Conservation (phyloP, 257 asterid genomes). For the Nicotiana noctiflora region DNA sequence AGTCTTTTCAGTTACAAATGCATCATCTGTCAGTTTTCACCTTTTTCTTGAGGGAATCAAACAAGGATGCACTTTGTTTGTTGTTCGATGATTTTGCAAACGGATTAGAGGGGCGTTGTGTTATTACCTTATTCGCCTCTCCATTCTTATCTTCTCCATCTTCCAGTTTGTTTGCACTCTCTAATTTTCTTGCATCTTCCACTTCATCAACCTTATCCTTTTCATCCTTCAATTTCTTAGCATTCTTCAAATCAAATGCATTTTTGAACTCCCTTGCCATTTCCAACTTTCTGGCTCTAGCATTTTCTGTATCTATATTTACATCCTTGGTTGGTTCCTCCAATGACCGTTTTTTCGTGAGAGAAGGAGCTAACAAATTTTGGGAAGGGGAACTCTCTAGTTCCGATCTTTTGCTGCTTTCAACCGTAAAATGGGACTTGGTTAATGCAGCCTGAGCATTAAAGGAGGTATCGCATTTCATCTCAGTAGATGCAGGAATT, state of each 20-base stretch:
- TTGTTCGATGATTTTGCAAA: slow-evolving; percentile 61
- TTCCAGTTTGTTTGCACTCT: background rate
- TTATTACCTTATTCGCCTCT: slow-evolving; percentile 22
- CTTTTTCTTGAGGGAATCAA: slow-evolving; percentile 71
- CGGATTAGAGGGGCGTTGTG: slow-evolving; percentile 68
- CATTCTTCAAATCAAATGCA: slow-evolving; percentile 12
- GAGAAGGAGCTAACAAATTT: slow-evolving; percentile 23
- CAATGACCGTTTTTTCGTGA: slow-evolving; percentile 18
- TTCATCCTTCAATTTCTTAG: slow-evolving; percentile 6
- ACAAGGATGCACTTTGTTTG: slow-evolving; percentile 47
- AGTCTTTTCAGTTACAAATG: background rate
- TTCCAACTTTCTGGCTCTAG: slow-evolving; percentile 19
- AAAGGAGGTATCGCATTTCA: slow-evolving; percentile 14
- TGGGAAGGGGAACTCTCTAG: slow-evolving; percentile 23
- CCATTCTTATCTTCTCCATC: slow-evolving; percentile 7
- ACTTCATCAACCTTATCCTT: background rate
- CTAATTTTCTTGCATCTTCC: background rate
- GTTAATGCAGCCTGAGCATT: slow-evolving; percentile 23
- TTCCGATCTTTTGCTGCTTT: slow-evolving; percentile 31
- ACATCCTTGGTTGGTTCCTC: slow-evolving; percentile 33
- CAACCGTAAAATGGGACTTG: slow-evolving; percentile 28
- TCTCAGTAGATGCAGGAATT: slow-evolving; percentile 18
- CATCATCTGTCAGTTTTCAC: slow-evolving; percentile 9
- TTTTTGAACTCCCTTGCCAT: slow-evolving; percentile 30
- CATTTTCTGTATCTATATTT: slow-evolving; percentile 26